Evolutionary conservation across 192 early-diverging fungal species (phyloP).

Genomic region (Entrophospora sp.): DNA sequence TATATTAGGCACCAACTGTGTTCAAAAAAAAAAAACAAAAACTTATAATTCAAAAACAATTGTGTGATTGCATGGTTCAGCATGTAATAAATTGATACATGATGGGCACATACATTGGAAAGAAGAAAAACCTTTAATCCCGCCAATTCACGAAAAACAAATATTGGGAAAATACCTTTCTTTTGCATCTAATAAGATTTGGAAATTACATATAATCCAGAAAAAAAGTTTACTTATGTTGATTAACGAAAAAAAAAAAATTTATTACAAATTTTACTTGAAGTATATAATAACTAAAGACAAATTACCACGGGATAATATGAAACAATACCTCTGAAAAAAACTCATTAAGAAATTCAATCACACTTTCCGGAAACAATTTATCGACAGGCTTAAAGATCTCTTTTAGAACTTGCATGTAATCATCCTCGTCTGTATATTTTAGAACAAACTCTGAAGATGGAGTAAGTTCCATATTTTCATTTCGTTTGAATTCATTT

Average conservation of each 20-base stretch:
- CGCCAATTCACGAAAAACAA: background rate
- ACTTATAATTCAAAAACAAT: too few species aligned
- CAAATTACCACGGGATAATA: constrained; percentile 8
- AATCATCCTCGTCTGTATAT: constrained; percentile 9
- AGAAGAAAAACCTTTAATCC: constrained; percentile 5
- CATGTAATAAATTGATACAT: background rate
- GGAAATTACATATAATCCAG: background rate
- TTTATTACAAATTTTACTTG: constrained; percentile 1
- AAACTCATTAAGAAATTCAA: constrained; percentile 5
- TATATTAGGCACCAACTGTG: too few species aligned
- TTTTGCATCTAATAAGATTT: background rate
- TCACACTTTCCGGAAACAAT: constrained; percentile 5
- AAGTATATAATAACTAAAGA: background rate
- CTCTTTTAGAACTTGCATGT: constrained; percentile 20
- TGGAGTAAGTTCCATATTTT: constrained; percentile 14
- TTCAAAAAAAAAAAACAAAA: too few species aligned
- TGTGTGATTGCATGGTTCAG: too few species aligned
- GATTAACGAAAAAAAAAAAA: constrained; percentile 7
- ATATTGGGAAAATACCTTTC: constrained; percentile 2
- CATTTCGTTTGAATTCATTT: background rate
- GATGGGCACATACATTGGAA: constrained; percentile 8
- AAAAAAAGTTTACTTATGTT: constrained; percentile 5
- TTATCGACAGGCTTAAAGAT: constrained; percentile 8
- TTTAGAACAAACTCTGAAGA: constrained; percentile 17
- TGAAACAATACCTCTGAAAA: constrained; percentile 13